Conservation (phyloP, 2,329 filamentous ascomycete genomes). For the Ophiobolus disseminans region DNA sequence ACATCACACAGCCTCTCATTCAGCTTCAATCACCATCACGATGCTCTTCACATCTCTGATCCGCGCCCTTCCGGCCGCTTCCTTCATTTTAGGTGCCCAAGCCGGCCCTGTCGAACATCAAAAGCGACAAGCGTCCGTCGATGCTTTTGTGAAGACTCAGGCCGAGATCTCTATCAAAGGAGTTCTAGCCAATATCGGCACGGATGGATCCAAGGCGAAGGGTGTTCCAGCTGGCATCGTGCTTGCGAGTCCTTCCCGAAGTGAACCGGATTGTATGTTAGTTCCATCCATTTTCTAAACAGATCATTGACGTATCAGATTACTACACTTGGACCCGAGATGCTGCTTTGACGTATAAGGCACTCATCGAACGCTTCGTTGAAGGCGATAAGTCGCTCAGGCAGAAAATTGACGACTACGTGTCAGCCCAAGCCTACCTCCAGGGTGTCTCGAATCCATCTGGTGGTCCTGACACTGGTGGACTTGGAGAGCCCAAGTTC, state of each 20-base stretch:
- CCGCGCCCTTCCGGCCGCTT: constrained; percentile 20
- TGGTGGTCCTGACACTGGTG: constrained; percentile 58
- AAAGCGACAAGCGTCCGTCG: constrained; percentile 19
- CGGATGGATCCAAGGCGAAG: constrained; percentile 56
- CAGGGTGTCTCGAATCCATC: constrained; percentile 75
- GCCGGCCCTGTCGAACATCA: constrained; percentile 13
- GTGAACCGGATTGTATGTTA: constrained; percentile 59
- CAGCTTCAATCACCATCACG: background rate
- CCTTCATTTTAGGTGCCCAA: constrained; percentile 15
- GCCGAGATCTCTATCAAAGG: constrained; percentile 58
- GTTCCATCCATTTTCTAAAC: background rate
- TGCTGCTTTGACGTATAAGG: constrained; percentile 73
- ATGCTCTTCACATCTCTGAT: constrained; percentile 26
- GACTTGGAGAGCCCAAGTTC: constrained; percentile 77
- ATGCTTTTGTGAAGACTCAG: constrained; percentile 53
- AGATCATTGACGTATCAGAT: constrained; percentile 57
- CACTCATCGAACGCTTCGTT: constrained; percentile 70
- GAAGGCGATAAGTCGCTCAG: constrained; percentile 66
- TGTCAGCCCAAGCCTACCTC: constrained; percentile 69
- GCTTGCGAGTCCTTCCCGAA: constrained; percentile 63
- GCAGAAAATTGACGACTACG: constrained; percentile 70
- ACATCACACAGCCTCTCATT: constrained; percentile 7
- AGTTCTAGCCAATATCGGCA: constrained; percentile 63
- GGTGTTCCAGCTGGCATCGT: constrained; percentile 61
- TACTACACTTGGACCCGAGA: constrained; percentile 83